Percentiles rank a stretch among this genome's conserved stretches.
Conservation (phyloP, 2,329 filamentous ascomycete genomes). For the Alternaria burnsii region DNA sequence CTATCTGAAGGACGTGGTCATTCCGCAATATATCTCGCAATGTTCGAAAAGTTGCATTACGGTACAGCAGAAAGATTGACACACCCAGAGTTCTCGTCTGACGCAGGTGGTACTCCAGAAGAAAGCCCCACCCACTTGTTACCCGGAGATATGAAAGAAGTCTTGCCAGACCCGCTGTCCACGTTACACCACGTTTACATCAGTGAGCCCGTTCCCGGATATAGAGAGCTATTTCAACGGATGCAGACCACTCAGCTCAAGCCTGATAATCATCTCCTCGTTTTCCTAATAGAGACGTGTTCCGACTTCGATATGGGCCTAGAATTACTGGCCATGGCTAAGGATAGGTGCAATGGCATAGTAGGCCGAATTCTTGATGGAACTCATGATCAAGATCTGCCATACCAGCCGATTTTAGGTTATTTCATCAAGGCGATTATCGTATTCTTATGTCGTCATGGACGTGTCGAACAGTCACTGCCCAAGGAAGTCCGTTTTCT, state of each 20-base stretch:
- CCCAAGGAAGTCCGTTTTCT: constrained; percentile 13
- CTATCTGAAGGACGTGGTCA: constrained; percentile 51
- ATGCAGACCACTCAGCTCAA: constrained; percentile 63
- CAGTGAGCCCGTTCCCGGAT: constrained; percentile 67
- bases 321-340: constrained; percentile 29
- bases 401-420: constrained; percentile 22
- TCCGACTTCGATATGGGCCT: constrained; percentile 32
- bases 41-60: constrained; percentile 64
- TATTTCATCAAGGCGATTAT: constrained; percentile 45
- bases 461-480: constrained; percentile 24
- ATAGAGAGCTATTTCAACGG: constrained; percentile 65
- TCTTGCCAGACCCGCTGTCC: constrained; percentile 65
- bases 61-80: constrained; percentile 24
- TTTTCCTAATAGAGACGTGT: constrained; percentile 61
- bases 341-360: constrained; percentile 28
- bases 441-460: constrained; percentile 43
- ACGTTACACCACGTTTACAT: constrained; percentile 71
- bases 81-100: constrained; percentile 11
- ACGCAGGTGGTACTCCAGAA: constrained; percentile 9
- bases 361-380: constrained; percentile 35
- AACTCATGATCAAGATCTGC: constrained; percentile 16
- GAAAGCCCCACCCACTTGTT: constrained; percentile 41
- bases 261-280: constrained; percentile 62
- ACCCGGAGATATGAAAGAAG: constrained; percentile 69
- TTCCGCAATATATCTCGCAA: constrained; percentile 61